Evolutionary conservation across 2,329 filamentous ascomycete genomes (phyloP).

Genomic region (Gremmenia infestans): DNA sequence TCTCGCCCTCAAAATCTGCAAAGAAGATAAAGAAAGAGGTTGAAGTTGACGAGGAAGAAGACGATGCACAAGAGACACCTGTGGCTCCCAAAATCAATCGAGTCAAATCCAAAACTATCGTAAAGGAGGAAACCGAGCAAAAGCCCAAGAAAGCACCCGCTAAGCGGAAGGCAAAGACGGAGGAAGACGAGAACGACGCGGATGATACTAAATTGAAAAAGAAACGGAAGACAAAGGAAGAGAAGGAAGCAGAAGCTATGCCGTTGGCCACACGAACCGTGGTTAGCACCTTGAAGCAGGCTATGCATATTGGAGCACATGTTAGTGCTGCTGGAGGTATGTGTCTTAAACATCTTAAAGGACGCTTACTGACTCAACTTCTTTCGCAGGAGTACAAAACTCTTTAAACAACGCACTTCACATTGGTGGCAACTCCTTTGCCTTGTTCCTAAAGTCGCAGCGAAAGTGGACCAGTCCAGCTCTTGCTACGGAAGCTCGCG

Average conservation of each 20-base stretch:
- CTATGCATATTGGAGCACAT: conserved; percentile 86
- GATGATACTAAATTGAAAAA: conserved; percentile 25
- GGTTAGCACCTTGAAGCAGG: conserved; percentile 55
- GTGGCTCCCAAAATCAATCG: conserved; percentile 12
- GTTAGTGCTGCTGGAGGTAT: conserved; percentile 82
- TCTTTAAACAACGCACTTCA: conserved; percentile 70
- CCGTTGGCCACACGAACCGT: conserved; percentile 66
- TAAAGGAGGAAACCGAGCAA: conserved; percentile 11
- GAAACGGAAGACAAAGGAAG: conserved; percentile 52
- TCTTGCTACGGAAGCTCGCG: conserved; percentile 60
- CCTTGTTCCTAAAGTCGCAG: conserved; percentile 93
- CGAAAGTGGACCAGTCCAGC: conserved; percentile 88
- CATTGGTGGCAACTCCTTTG: conserved; percentile 89
- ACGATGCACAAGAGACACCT: neutral
- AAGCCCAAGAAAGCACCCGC: conserved; percentile 18
- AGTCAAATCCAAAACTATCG: conserved; percentile 16
- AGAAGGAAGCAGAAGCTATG: conserved; percentile 51
- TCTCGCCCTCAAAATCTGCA: neutral
- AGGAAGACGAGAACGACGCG: conserved; percentile 20
- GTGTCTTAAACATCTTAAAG: conserved; percentile 19
- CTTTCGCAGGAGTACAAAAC: conserved; percentile 72
- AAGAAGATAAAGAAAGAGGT: conserved; percentile 11
- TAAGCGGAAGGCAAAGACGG: conserved; percentile 27
- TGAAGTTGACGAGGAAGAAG: conserved; percentile 12
- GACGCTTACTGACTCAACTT: conserved; percentile 12